These are phyloP conservation scores for Peltaster fructicola DNA, from an alignment of 2,329 filamentous ascomycete species.

Conservation along the genomic window DNA sequence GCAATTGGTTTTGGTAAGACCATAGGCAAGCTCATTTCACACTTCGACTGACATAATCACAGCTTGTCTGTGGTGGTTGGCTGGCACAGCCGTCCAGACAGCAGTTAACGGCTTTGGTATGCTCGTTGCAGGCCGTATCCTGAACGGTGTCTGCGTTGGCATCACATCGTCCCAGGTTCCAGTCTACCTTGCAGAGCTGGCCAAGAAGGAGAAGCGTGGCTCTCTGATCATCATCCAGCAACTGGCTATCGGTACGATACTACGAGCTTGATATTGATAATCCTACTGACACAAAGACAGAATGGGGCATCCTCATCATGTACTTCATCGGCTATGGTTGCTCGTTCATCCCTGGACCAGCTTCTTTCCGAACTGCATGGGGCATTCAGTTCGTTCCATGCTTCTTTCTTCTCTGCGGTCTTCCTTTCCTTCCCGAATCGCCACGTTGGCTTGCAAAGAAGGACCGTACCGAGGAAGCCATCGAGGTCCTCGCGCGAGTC, in stretches of 20 bases:
- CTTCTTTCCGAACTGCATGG: constrained; percentile 31
- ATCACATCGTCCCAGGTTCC: constrained; percentile 28
- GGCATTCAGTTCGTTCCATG: constrained; percentile 29
- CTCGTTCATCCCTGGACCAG: constrained; percentile 21
- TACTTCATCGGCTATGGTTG: constrained; percentile 32
- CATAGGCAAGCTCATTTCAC: background rate
- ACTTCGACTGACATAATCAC: constrained; percentile 1
- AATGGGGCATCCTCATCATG: constrained; percentile 29
- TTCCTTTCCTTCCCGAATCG: constrained; percentile 29
- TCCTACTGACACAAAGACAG: constrained; percentile 22
- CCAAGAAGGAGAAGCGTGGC: constrained; percentile 25
- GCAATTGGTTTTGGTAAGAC: constrained; percentile 27
- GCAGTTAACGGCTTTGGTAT: constrained; percentile 21
- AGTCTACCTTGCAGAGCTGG: constrained; percentile 28
- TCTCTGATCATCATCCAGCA: constrained; percentile 28
- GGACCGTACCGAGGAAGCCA: constrained; percentile 28
- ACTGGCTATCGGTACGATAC: constrained; percentile 21
- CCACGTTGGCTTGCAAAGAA: constrained; percentile 33
- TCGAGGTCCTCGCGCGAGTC: constrained; percentile 26
- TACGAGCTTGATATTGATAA: constrained; percentile 20
- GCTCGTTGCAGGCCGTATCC: constrained; percentile 26
- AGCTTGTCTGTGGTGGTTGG: constrained; percentile 32
- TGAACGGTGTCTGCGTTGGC: constrained; percentile 25
- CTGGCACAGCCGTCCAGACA: constrained; percentile 26
- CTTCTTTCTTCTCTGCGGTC: constrained; percentile 25